Percentiles rank a stretch among this genome's conserved stretches.
phyloP scores from a whole-genome alignment of 2,329 filamentous ascomycete species.

The Mycogone perniciosa region DNA sequence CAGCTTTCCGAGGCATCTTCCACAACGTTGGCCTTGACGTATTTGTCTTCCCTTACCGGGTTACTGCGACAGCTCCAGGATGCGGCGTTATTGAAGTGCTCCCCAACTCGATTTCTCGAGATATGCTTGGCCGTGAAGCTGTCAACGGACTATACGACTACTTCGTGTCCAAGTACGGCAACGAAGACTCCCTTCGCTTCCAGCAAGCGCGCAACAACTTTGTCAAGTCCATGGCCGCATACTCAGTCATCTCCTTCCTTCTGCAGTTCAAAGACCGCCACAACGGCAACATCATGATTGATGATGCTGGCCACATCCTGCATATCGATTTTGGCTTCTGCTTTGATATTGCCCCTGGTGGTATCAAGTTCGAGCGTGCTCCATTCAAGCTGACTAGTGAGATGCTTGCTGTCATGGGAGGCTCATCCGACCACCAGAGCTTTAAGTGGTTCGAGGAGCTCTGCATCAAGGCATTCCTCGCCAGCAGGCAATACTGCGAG shows the following conservation, averaged over 20 bases:
- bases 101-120: constrained; percentile 93
- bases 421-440: constrained; percentile 72
- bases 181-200: constrained; percentile 89
- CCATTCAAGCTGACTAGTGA: constrained; percentile 97
- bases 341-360: constrained; percentile 96
- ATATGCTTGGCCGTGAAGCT: constrained; percentile 96
- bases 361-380: constrained; percentile 94
- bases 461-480: constrained; percentile 91
- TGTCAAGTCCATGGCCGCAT: constrained; percentile 98
- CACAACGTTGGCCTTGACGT: constrained; percentile 91
- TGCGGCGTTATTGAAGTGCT: constrained; percentile 98
- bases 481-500: constrained; percentile 75
- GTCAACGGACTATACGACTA: constrained; percentile 99
- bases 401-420: constrained; percentile 99
- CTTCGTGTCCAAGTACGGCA: constrained; percentile 94
- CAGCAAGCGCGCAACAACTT: constrained; percentile 95
- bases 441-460: constrained; percentile 97
- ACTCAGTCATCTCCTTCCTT: constrained; percentile 93
- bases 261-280: constrained; percentile 98
- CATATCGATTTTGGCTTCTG: constrained; percentile 99
- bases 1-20: constrained; percentile 95
- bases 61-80: constrained; percentile 92
- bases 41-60: constrained; percentile 93
- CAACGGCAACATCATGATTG: constrained; percentile 99
- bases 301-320: constrained; percentile 92